These are phyloP conservation scores for Chaetomium cochliodes DNA, from an alignment of 495 filamentous ascomycete species.

Conservation along the genomic window DNA sequence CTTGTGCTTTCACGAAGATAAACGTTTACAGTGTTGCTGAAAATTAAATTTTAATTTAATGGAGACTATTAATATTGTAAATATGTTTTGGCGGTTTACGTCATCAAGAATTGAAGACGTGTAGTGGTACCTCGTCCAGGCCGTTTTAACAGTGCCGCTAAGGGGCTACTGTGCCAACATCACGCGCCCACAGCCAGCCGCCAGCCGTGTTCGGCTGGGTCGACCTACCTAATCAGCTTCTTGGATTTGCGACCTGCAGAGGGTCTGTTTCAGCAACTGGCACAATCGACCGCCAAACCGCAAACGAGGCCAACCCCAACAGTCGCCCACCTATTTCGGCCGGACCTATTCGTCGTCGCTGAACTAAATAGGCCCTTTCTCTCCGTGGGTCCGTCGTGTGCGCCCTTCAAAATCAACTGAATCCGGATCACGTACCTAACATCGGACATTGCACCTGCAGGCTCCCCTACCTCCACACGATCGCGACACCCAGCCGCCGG, in stretches of 20 bases:
- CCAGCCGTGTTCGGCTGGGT: slow-evolving; percentile 13
- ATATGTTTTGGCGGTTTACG: background rate
- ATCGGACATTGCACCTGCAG: slow-evolving; percentile 10
- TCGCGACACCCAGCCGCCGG: background rate
- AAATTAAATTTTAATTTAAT: background rate
- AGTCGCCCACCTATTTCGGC: background rate
- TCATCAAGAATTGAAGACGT: background rate
- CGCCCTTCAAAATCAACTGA: background rate
- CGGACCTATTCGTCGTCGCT: background rate
- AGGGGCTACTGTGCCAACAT: slow-evolving; percentile 1
- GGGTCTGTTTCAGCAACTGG: slow-evolving; percentile 19
- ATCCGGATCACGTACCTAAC: background rate
- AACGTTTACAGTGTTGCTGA: background rate
- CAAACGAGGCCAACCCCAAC: slow-evolving; percentile 10
- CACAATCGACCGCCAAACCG: slow-evolving; percentile 9
- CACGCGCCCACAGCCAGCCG: slow-evolving; percentile 17
- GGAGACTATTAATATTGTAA: background rate
- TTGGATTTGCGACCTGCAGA: slow-evolving; percentile 20
- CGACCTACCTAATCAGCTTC: slow-evolving; percentile 6
- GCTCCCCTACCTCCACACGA: background rate
- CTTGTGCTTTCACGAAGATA: background rate
- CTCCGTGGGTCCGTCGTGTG: slow-evolving; percentile 5
- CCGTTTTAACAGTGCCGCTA: slow-evolving; percentile 15
- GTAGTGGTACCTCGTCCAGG: background rate
- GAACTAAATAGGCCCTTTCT: background rate